Evolutionary conservation across 2,329 filamentous ascomycete species (phyloP).

Genomic region (Cladosporium sp.): DNA sequence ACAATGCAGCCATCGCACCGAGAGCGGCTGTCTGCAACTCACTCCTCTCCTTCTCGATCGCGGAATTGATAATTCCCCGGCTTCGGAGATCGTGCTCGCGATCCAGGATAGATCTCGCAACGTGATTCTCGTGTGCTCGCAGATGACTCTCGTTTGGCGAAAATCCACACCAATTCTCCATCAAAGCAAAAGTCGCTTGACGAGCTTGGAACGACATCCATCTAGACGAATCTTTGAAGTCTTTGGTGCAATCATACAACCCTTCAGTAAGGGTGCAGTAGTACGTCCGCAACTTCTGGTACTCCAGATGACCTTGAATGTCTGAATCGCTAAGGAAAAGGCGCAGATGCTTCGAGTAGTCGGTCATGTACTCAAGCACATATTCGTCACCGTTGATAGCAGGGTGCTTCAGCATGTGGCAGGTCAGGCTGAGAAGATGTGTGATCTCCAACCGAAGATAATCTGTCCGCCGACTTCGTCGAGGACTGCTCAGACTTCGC

Average conservation of each 20-base stretch:
- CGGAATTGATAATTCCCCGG: constrained; percentile 73
- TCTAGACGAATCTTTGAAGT: constrained; percentile 74
- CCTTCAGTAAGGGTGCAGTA: constrained; percentile 94
- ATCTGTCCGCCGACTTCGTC: constrained; percentile 79
- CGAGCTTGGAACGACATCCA: constrained; percentile 98
- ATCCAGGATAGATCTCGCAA: constrained; percentile 79
- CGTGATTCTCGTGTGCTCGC: constrained; percentile 75
- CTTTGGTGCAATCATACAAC: constrained; percentile 85
- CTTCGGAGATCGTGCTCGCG: constrained; percentile 70
- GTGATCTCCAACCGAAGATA: constrained; percentile 89
- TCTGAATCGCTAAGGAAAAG: constrained; percentile 93
- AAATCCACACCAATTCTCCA: constrained; percentile 99
- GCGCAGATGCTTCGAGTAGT: constrained; percentile 87
- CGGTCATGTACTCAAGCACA: constrained; percentile 82
- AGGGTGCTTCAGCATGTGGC: constrained; percentile 75
- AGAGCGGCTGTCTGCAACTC: constrained; percentile 86
- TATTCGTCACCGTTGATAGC: constrained; percentile 75
- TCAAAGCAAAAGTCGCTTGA: constrained; percentile 90
- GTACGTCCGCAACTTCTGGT: constrained; percentile 84
- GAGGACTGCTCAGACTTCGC: constrained; percentile 75
- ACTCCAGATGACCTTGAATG: constrained; percentile 91
- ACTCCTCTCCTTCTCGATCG: constrained; percentile 95
- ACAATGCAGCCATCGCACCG: constrained; percentile 92
- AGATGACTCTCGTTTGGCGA: constrained; percentile 86
- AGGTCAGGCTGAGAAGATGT: constrained; percentile 91